Evolutionary conservation across 805 yeast species (phyloP).

Genomic region (Metschnikowia proteae): DNA sequence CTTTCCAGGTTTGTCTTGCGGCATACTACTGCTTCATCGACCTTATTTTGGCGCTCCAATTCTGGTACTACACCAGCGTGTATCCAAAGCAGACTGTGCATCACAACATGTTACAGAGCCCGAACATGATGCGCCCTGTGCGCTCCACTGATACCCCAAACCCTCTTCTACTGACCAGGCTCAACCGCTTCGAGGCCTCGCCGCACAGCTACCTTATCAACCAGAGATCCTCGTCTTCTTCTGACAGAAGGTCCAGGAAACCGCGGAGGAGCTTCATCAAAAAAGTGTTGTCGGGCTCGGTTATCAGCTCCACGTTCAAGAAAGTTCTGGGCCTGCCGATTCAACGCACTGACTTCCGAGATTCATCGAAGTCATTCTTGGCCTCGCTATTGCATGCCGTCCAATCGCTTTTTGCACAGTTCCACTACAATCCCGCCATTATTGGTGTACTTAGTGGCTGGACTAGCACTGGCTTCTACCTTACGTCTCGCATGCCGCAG

Average conservation of each 20-base stretch:
- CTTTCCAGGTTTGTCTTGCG: slow-evolving; percentile 75
- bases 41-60: slow-evolving; percentile 16
- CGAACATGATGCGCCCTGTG: slow-evolving; percentile 29
- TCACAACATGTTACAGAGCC: slow-evolving; percentile 37
- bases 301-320: slow-evolving; percentile 14
- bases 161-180: slow-evolving; percentile 12
- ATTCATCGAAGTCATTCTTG: neutral
- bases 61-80: slow-evolving; percentile 19
- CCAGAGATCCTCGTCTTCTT: slow-evolving; percentile 11
- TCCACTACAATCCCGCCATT: slow-evolving; percentile 7
- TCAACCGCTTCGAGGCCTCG: slow-evolving; percentile 22
- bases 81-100: slow-evolving; percentile 33
- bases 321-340: slow-evolving; percentile 8
- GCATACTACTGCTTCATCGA: slow-evolving; percentile 54
- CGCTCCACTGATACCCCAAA: slow-evolving; percentile 10
- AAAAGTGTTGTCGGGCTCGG: slow-evolving; percentile 13
- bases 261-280: slow-evolving; percentile 9
- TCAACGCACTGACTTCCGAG: neutral
- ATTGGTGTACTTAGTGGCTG: slow-evolving; percentile 33
- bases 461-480: slow-evolving; percentile 30
- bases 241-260: slow-evolving; percentile 4
- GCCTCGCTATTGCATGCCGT: neutral
- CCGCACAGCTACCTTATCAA: slow-evolving; percentile 4
- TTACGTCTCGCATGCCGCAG: slow-evolving; percentile 35
- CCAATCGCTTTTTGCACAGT: neutral